phyloP scores from a whole-genome alignment of 768 basidiomycete genomes.

The Mycena galopus region DNA sequence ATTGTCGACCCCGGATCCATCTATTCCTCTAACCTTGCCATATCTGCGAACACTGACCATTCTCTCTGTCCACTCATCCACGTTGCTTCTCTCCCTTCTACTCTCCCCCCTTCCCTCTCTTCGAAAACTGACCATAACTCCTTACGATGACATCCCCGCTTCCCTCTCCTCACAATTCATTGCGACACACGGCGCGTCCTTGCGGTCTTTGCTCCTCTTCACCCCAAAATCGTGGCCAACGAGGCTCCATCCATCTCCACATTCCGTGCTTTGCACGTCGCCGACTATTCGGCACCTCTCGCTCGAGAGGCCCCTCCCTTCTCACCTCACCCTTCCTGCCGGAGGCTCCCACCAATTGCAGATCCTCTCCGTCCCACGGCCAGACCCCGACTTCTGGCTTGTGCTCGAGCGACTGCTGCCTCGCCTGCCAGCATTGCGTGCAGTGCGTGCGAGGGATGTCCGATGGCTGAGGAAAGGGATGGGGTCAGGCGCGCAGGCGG shows the following conservation, averaged over 20 bases:
- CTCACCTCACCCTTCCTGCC: slow-evolving; percentile 49
- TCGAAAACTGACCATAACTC: slow-evolving; percentile 75
- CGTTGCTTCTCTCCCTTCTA: slow-evolving; percentile 71
- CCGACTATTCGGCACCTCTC: slow-evolving; percentile 78
- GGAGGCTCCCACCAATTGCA: slow-evolving; percentile 58
- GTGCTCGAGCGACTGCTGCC: slow-evolving; percentile 69
- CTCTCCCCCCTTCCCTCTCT: slow-evolving; percentile 72
- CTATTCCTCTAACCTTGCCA: slow-evolving; percentile 65
- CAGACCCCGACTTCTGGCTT: slow-evolving; percentile 68
- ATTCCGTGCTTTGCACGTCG: slow-evolving; percentile 59
- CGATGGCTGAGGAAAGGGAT: slow-evolving; percentile 81
- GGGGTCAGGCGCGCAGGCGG: slow-evolving; percentile 71
- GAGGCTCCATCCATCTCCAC: slow-evolving; percentile 66
- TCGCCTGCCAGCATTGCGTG: slow-evolving; percentile 65
- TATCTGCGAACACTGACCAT: slow-evolving; percentile 71
- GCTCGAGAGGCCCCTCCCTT: slow-evolving; percentile 77
- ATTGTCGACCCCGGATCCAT: slow-evolving; percentile 47
- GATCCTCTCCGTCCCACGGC: slow-evolving; percentile 83
- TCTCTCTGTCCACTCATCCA: slow-evolving; percentile 76
- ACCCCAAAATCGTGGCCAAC: slow-evolving; percentile 81
- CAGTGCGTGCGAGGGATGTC: slow-evolving; percentile 75
- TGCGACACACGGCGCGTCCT: slow-evolving; percentile 64
- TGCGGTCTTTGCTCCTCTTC: slow-evolving; percentile 74
- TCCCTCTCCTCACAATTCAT: slow-evolving; percentile 74
- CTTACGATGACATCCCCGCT: slow-evolving; percentile 75